Evolutionary conservation across 1,284 basidiomycete genomes (phyloP).

Genomic region (Cryptococcus depauperatus): DNA sequence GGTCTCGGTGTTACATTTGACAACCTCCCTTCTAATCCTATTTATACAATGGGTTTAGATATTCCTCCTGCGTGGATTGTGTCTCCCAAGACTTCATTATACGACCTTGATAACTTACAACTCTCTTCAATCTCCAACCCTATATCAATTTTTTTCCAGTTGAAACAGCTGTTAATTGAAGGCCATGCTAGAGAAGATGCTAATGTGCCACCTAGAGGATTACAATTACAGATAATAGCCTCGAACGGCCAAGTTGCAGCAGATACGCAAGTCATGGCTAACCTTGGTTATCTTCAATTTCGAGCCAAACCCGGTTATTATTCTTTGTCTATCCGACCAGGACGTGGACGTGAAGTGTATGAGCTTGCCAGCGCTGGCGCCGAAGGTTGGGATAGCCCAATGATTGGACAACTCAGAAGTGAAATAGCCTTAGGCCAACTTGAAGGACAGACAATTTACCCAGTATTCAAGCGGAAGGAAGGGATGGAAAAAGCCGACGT

Average conservation of each 20-base stretch:
- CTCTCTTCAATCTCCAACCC: conserved; percentile 53
- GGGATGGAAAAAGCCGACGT: conserved; percentile 80
- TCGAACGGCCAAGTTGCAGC: conserved; percentile 53
- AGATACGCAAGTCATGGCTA: conserved; percentile 84
- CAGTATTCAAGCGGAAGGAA: conserved; percentile 58
- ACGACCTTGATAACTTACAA: conserved; percentile 94
- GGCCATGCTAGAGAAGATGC: conserved; percentile 76
- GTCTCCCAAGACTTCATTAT: conserved; percentile 74
- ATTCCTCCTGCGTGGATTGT: conserved; percentile 86
- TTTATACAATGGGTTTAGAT: conserved; percentile 87
- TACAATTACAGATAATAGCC: conserved; percentile 69
- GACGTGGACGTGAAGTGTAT: conserved; percentile 72
- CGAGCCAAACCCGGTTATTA: conserved; percentile 85
- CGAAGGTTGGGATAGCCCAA: conserved; percentile 71
- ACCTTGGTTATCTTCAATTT: conserved; percentile 94
- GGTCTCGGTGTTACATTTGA: conserved; percentile 45
- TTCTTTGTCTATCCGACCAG: conserved; percentile 69
- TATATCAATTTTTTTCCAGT: conserved; percentile 74
- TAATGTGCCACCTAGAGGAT: conserved; percentile 65
- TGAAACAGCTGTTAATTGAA: conserved; percentile 87
- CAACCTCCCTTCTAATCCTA: conserved; percentile 55
- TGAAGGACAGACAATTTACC: conserved; percentile 80
- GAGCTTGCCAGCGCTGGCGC: conserved; percentile 72
- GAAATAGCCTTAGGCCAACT: conserved; percentile 72
- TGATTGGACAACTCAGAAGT: conserved; percentile 57